Percentiles rank a stretch among this genome's conserved stretches.
phyloP scores from a whole-genome alignment of 805 yeast species.

The Kuraishia cidri region DNA sequence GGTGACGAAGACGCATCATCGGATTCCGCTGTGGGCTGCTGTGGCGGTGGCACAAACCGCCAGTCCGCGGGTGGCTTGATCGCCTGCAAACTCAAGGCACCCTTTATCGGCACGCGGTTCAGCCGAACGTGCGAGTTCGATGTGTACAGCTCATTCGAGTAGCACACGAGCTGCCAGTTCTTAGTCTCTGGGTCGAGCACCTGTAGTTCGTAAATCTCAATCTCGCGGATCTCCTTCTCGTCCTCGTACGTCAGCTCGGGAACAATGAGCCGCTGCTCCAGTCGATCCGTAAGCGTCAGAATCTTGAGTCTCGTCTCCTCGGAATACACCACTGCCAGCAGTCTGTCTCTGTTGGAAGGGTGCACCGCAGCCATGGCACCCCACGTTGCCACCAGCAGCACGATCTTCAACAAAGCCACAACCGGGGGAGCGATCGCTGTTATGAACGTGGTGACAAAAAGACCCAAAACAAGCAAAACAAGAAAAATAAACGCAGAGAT shows the following conservation, averaged over 20 bases:
- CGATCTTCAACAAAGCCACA: constrained; percentile 19
- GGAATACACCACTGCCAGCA: constrained; percentile 40
- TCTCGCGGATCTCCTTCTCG: constrained; percentile 32
- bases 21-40: background rate
- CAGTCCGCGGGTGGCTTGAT: constrained; percentile 54
- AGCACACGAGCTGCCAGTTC: constrained; percentile 61
- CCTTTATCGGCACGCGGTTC: constrained; percentile 15
- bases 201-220: constrained; percentile 67
- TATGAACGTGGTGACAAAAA: constrained; percentile 17
- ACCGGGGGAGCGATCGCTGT: constrained; percentile 6
- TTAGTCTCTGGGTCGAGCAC: constrained; percentile 33
- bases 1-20: background rate
- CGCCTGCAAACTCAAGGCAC: constrained; percentile 20
- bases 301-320: constrained; percentile 56
- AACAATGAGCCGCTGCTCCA: constrained; percentile 29
- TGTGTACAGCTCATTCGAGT: constrained; percentile 43
- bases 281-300: constrained; percentile 34
- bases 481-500: constrained; percentile 46
- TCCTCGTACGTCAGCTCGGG: constrained; percentile 19
- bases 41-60: constrained; percentile 27
- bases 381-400: constrained; percentile 42
- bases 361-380: constrained; percentile 29
- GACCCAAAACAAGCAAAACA: constrained; percentile 18
- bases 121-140: constrained; percentile 32
- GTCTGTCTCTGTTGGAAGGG: constrained; percentile 39